A percentile compares a stretch with the other conserved stretches of the same genome.
Conservation (phyloP, 1,284 basidiomycete genomes). For the Malassezia sympodialis region DNA sequence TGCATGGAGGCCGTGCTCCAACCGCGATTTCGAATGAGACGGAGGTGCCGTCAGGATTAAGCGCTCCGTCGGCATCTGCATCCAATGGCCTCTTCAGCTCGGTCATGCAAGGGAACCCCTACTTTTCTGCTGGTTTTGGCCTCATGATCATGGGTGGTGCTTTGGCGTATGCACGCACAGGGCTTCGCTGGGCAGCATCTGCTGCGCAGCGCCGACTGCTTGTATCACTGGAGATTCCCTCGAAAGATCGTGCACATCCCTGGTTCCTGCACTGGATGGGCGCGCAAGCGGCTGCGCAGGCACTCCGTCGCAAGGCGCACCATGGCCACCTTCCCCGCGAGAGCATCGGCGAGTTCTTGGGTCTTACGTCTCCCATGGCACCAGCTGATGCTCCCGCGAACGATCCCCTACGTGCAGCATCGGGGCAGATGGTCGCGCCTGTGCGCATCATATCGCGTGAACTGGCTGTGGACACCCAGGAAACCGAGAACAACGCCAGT, state of each 20-base stretch:
- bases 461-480: conserved; percentile 76
- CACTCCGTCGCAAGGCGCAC: conserved; percentile 31
- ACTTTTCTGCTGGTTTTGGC: conserved; percentile 42
- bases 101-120: conserved; percentile 30
- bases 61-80: not conserved
- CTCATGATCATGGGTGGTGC: conserved; percentile 44
- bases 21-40: not conserved
- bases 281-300: conserved; percentile 48
- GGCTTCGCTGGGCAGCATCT: conserved; percentile 60
- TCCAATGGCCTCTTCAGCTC: not conserved
- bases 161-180: conserved; percentile 43
- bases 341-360: conserved; percentile 32
- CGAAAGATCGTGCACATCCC: conserved; percentile 84
- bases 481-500: conserved; percentile 16
- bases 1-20: no score
- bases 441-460: conserved; percentile 57
- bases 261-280: conserved; percentile 99
- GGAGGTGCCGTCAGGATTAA: not conserved
- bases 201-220: conserved; percentile 78
- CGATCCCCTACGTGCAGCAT: conserved; percentile 48
- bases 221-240: conserved; percentile 90
- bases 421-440: conserved; percentile 48
- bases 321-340: conserved; percentile 31
- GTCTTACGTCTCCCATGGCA: conserved; percentile 16
- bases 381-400: conserved; percentile 3